phyloP scores from a whole-genome alignment of 345 rosid species.

The Melastoma malabathricum region DNA sequence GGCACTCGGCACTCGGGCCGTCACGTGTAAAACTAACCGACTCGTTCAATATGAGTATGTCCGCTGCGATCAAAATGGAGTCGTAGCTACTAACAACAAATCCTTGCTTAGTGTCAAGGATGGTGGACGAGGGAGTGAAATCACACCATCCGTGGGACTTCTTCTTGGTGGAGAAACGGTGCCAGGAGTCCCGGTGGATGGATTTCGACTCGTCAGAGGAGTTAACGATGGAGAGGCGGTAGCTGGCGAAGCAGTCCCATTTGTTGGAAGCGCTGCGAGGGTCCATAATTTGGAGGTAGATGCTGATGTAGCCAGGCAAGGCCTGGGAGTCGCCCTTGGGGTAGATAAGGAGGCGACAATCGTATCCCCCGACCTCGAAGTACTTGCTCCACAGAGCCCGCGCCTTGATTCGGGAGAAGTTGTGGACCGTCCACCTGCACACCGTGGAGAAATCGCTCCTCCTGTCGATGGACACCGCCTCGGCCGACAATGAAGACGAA shows the following conservation, averaged over 20 bases:
- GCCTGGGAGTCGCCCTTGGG: conserved; percentile 98
- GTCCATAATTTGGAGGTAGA: conserved; percentile 97
- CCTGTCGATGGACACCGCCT: conserved; percentile 67
- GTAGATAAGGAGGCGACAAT: conserved; percentile 85
- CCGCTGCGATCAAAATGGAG: conserved; percentile 69
- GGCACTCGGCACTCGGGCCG: conserved; percentile 38
- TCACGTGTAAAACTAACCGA: conserved; percentile 76
- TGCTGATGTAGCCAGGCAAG: conserved; percentile 76
- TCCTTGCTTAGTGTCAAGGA: conserved; percentile 79
- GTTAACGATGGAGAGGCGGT: conserved; percentile 74
- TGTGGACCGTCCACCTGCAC: conserved; percentile 82
- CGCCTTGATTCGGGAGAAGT: conserved; percentile 72
- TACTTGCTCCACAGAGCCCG: conserved; percentile 93
- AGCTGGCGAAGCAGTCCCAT: conserved; percentile 99
- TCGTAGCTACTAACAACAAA: conserved; percentile 47
- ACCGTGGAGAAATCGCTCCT: conserved; percentile 71
- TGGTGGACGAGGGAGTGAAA: conserved; percentile 71
- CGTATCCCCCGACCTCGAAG: conserved; percentile 97
- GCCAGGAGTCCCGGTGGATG: conserved; percentile 98
- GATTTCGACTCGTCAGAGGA: conserved; percentile 67
- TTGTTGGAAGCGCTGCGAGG: conserved; percentile 70
- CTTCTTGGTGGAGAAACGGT: conserved; percentile 84
- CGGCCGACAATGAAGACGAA: conserved; percentile 8
- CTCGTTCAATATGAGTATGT: conserved; percentile 79
- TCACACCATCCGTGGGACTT: conserved; percentile 99